Base-by-base conservation (phyloP, 2,329 filamentous ascomycete species). In the Colletotrichum musae region DNA sequence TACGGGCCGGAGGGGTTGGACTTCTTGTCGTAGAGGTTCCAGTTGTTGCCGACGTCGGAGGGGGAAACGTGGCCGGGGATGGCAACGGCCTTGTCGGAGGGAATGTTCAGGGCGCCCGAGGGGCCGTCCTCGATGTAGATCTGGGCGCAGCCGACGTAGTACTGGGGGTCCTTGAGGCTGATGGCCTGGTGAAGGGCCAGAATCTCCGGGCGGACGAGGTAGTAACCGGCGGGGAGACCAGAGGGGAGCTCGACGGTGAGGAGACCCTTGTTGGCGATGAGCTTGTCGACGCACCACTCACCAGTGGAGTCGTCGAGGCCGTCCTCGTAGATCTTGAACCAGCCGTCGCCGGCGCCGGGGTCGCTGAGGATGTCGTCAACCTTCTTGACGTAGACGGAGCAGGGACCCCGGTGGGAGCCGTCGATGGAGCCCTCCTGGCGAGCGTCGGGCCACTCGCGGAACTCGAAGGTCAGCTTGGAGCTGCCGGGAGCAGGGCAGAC, bases 321-420 rank as follows among this genome's bases (percentile, higher is more conserved):
- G 59, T 91, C 86, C 67, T 93, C 87, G 84, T 87, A 93, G 76
- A 94, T 88, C 85, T 94, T 94, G 85, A 94, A 93, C 93, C 92
- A 95, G 47, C 92, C 92, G 58, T 84, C 81, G 5, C 92, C 92
- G 26, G 85, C 81, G 58, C 89, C 89, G 13, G 86, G 78, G 71
- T 84, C 81, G 24, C 76, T 77, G 13, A 80, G 80, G 68, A 90
- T 88, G 66, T 89, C 84, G 72, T 83, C 79, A 1, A 94, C 87
- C 74, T 89, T 88, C 82, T 94, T 94, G 81, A 93, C 83, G 79
- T 94, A 94, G 26, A 94, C 87, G 32, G 91, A 87, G 75, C 92
- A 93, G 57, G 92, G 91, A 0, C 92, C 92, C 77, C 88, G 86
- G 79, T 92, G 91, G 41, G 85, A 86, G 13, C 76, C 75, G 75